Evolutionary conservation across 2,329 filamentous ascomycete species (phyloP).

Genomic region (Exophiala phaeomuriformis): DNA sequence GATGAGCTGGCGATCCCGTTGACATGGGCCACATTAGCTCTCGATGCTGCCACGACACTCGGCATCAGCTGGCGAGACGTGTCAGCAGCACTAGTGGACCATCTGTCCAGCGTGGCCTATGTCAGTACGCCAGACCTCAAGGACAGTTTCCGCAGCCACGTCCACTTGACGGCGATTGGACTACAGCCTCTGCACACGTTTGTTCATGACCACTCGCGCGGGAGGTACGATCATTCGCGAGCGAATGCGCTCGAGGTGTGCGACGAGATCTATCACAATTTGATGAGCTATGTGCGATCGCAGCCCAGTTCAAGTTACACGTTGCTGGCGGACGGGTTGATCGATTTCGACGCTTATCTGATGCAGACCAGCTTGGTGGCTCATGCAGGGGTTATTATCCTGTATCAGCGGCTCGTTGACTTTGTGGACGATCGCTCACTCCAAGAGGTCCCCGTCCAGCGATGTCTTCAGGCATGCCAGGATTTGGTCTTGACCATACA

Average conservation of each 20-base stretch:
- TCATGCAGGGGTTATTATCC: conserved; percentile 22
- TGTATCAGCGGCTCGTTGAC: conserved; percentile 22
- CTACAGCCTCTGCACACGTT: conserved; percentile 26
- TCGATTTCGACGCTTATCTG: conserved; percentile 26
- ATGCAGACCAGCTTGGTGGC: conserved; percentile 22
- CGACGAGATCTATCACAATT: conserved; percentile 27
- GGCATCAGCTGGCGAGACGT: conserved; percentile 25
- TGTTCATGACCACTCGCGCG: conserved; percentile 18
- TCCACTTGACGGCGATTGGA: conserved; percentile 23
- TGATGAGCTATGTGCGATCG: conserved; percentile 21
- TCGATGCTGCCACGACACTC: conserved; percentile 23
- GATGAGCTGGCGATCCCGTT: conserved; percentile 21
- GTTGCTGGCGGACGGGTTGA: conserved; percentile 22
- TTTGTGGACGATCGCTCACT: conserved; percentile 3
- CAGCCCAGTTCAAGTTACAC: conserved; percentile 23
- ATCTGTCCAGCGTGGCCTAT: conserved; percentile 25
- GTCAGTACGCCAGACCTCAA: conserved; percentile 24
- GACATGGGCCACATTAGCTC: conserved; percentile 21
- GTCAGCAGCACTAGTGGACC: conserved; percentile 25
- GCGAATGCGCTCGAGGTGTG: conserved; percentile 17
- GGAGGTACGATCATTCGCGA: conserved; percentile 13
- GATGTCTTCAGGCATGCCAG: conserved; percentile 23
- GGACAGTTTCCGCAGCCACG: conserved; percentile 23
- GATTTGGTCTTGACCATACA: conserved; percentile 20
- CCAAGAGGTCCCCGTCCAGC: conserved; percentile 14